A percentile compares a stretch with the other conserved stretches of the same genome.
phyloP scores from a whole-genome alignment of 2,329 filamentous ascomycete genomes.

The Verticillium nubilum region DNA sequence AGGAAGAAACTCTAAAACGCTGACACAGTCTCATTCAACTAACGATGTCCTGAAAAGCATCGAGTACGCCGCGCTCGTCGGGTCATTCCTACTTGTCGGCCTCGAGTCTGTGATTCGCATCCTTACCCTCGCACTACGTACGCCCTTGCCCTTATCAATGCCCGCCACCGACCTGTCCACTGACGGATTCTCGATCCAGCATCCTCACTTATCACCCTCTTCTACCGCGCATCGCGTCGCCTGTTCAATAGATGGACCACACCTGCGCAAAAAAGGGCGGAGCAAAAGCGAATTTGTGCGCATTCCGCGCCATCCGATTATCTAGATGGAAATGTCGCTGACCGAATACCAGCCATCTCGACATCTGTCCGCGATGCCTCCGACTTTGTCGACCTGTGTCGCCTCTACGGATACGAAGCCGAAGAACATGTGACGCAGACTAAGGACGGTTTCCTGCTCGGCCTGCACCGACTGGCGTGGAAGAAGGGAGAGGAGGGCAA shows the following conservation, averaged over 20 bases:
- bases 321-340: background rate
- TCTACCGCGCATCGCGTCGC: constrained; percentile 74
- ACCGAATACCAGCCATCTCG: constrained; percentile 51
- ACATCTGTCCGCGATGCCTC: constrained; percentile 77
- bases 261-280: constrained; percentile 61
- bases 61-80: constrained; percentile 83
- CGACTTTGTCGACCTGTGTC: constrained; percentile 93
- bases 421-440: constrained; percentile 97
- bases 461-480: constrained; percentile 82
- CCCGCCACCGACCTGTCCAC: background rate
- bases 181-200: constrained; percentile 40
- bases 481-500: constrained; percentile 73
- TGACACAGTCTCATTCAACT: constrained; percentile 1
- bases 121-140: constrained; percentile 82
- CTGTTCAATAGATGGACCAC: constrained; percentile 77
- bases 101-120: constrained; percentile 80
- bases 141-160: constrained; percentile 26
- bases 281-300: constrained; percentile 61
- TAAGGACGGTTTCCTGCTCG: constrained; percentile 86
- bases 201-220: constrained; percentile 72
- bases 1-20: constrained; percentile 16
- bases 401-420: constrained; percentile 82
- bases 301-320: constrained; percentile 2
- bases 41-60: constrained; percentile 41
- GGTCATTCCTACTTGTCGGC: constrained; percentile 76